These are phyloP conservation scores for Fusarium agapanthi DNA, from an alignment of 2,329 filamentous ascomycete genomes.

Conservation along the genomic window DNA sequence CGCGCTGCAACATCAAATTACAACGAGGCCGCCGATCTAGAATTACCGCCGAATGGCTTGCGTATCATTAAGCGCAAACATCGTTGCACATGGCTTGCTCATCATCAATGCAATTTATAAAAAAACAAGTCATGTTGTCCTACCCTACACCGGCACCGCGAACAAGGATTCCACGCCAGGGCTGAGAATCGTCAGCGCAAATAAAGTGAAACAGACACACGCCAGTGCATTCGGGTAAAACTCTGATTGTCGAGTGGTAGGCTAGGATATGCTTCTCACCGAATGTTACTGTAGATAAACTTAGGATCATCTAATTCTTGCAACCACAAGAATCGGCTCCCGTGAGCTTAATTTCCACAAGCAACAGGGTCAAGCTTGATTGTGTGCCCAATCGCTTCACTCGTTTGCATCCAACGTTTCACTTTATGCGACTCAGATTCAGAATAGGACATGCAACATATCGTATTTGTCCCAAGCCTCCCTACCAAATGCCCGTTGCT, in stretches of 20 bases:
- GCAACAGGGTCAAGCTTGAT: neutral
- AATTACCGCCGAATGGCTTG: neutral
- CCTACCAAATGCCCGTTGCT: neutral
- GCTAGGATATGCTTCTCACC: neutral
- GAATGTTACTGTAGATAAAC: neutral
- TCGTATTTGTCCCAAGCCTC: conserved; percentile 7
- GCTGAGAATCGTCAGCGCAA: neutral
- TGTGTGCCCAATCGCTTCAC: neutral
- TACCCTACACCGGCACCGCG: neutral
- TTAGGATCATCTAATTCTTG: neutral
- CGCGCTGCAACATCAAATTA: neutral
- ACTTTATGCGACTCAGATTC: neutral
- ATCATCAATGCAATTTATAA: neutral
- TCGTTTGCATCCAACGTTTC: neutral
- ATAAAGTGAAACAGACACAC: neutral
- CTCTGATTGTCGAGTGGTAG: neutral
- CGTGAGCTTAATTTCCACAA: neutral
- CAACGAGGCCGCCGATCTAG: neutral
- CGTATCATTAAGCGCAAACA: neutral
- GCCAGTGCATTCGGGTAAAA: neutral
- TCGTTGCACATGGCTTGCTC: neutral
- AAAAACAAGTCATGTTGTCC: neutral
- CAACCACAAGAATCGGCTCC: neutral
- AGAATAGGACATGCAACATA: neutral
- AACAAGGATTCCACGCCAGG: neutral